Evolutionary conservation across 805 yeast species (phyloP).

Genomic region (Ogataea methylovora): DNA sequence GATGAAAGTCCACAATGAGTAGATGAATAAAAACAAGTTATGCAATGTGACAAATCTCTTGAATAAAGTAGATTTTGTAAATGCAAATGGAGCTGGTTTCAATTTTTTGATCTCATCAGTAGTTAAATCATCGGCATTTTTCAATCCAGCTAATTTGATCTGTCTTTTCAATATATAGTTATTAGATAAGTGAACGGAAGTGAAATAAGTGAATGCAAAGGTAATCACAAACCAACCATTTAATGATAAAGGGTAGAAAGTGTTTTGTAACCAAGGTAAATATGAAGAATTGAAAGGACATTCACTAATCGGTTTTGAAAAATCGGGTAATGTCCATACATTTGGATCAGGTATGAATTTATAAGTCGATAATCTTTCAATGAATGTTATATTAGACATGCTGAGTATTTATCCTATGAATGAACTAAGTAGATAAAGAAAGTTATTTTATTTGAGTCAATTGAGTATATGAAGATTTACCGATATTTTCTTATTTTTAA

Average conservation of each 20-base stretch:
- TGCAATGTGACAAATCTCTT: slow-evolving; percentile 51
- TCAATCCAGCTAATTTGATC: slow-evolving; percentile 20
- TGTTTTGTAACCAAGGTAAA: slow-evolving; percentile 18
- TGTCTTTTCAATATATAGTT: slow-evolving; percentile 40
- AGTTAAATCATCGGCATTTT: slow-evolving; percentile 9
- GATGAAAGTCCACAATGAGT: slow-evolving; percentile 62
- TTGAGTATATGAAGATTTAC: no score
- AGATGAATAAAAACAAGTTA: slow-evolving; percentile 53
- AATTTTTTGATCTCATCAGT: slow-evolving; percentile 25
- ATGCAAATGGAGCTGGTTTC: slow-evolving; percentile 45
- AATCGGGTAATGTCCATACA: slow-evolving; percentile 21
- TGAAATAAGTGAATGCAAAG: slow-evolving; percentile 52
- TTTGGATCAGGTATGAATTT: slow-evolving; percentile 14
- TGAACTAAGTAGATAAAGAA: no score
- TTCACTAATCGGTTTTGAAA: slow-evolving; percentile 15
- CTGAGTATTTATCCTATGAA: no score
- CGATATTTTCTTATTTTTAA: no score
- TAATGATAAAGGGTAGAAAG: slow-evolving; percentile 35
- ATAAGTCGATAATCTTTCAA: slow-evolving; percentile 14
- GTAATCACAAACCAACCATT: slow-evolving; percentile 46
- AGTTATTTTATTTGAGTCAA: no score
- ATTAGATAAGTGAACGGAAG: slow-evolving; percentile 48
- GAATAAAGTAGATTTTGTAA: slow-evolving; percentile 40
- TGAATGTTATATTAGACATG: no score
- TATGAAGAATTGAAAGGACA: slow-evolving; percentile 17